These are phyloP conservation scores for Paraphysoderma sedebokerense DNA, from an alignment of 371 early-diverging fungal genomes.

Conservation along the genomic window DNA sequence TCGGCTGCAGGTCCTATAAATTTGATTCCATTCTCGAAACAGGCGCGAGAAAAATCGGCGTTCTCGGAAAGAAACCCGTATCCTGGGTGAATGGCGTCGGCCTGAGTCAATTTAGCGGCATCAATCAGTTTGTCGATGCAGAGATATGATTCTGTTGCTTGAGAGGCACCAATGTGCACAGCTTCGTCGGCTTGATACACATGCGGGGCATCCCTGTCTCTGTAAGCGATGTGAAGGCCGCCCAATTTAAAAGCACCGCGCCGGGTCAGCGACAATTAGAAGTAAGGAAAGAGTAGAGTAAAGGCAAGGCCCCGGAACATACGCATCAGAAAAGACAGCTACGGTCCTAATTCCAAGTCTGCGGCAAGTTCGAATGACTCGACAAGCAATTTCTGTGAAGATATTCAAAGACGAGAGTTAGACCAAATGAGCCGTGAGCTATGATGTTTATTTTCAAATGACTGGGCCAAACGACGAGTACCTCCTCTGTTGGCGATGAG, in stretches of 20 bases:
- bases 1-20: conserved; percentile 16
- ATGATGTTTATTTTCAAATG: neutral
- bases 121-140: conserved; percentile 13
- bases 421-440: neutral
- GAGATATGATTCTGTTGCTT: conserved; percentile 11
- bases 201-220: neutral
- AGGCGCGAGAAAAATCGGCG: conserved; percentile 8
- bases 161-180: neutral
- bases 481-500: conserved; percentile 33
- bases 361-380: conserved; percentile 27
- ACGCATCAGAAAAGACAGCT: conserved; percentile 15
- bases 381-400: conserved; percentile 27
- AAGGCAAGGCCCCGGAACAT: neutral
- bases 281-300: too few relatives aligned
- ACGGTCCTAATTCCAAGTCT: conserved; percentile 27
- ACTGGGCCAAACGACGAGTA: neutral
- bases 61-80: conserved; percentile 18
- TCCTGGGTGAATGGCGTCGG: conserved; percentile 4
- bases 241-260: too few relatives aligned
- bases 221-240: neutral
- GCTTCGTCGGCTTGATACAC: conserved; percentile 13
- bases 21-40: conserved; percentile 1
- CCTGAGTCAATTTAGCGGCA: conserved; percentile 5
- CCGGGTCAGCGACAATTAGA: too few relatives aligned
- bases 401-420: too few relatives aligned